Evolutionary conservation across 768 basidiomycete genomes (phyloP), one percentile per base, ranked within the genome.

Genomic region (Macrolepiota fuliginosa): DNA sequence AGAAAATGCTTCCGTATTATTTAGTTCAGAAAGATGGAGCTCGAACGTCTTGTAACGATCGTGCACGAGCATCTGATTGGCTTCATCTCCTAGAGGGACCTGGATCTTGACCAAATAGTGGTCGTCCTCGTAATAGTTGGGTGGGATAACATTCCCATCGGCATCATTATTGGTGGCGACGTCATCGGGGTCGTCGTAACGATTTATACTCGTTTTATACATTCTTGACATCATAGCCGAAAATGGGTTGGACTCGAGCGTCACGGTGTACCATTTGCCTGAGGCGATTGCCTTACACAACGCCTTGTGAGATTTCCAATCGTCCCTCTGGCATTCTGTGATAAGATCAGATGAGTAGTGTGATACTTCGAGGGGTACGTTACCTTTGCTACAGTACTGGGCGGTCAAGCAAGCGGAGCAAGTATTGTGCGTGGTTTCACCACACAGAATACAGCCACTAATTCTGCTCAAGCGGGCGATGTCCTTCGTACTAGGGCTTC

Each of bases 41-140:
- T 75, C 66, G 54, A 81, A 77, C 36, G 73, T 77, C 54, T 74
- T 71, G 64, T 78, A 74, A 11, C 76, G 70, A 62, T 81, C 81
- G 59, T 82, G 79, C 7, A 81, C 67, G 60, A 79, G 60, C 67
- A 75, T 73, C n/a, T 65, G 57, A 1, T 63, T 36, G 7, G 68
- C 19, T 4, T 61, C 62, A n/a, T 53, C 55, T 19, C 61, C 42
- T 3, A 74, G 53, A 7, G 71, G 64, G 19, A 70, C 68, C 56
- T 80, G 77, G 15, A 80, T 67, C 62, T 81, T 82, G 64, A 78
- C 69, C 24, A 82, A 64, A 69, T 80, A 80, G 0, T 67, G 63
- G 36, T 74, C 73, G 5, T 73, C 68, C 29, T 68, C 70, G 62
- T 76, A 75, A 10, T 73, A 65, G 64, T 80, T 74, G 6, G 70